Evolutionary conservation across 352 stramenopile species (phyloP), one percentile per base, ranked within the genome.

Genomic region (Phytopythium cucurbitacearum): DNA sequence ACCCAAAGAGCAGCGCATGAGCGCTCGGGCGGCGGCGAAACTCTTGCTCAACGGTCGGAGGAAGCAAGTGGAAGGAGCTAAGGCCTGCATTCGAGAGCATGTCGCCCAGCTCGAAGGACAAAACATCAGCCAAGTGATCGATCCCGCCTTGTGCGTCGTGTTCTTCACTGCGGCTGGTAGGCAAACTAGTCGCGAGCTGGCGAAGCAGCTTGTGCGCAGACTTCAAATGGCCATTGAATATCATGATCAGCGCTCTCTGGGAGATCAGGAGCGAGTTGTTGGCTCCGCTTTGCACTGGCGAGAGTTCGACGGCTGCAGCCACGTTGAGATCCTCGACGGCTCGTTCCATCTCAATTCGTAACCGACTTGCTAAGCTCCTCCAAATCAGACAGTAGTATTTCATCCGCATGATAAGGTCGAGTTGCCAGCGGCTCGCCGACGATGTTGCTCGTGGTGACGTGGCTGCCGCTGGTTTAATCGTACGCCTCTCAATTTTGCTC

Each of bases 361-460:
- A 49, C 4, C 71, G 60, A 51, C 59, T 67, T 1, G 65, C 64
- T 42, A 85, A 51, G 36, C 68, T 81, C 41, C 73, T 56, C 71
- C 65, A 85, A 13, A 85, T 48, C n/a, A 78, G 50, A n/a, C 61
- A 80, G 46, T 83, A 80, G 42, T 71, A 80, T 37, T 78, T 78
- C 33, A 71, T 61, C 7, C 67, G 69, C 10, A 74, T 51, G 21
- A 73, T 9, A 7, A 78, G 38, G n/a, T 64, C 46, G 5, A 72
- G 67, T 12, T 74, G 60, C 70, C 71, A 85, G 10, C 40, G 50
- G 4, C 60, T 48, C 1, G 66, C 57, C 15, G 75, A 7, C 1
- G 69, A 56, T 47, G 33, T 40, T 6, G 37, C 33, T 12, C 40
- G 33, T 7, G 65, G 69, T 3, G 42, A 8, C 9, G 53, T 34